Conservation (phyloP, 352 stramenopile genomes). For the Pythium inflatum region DNA sequence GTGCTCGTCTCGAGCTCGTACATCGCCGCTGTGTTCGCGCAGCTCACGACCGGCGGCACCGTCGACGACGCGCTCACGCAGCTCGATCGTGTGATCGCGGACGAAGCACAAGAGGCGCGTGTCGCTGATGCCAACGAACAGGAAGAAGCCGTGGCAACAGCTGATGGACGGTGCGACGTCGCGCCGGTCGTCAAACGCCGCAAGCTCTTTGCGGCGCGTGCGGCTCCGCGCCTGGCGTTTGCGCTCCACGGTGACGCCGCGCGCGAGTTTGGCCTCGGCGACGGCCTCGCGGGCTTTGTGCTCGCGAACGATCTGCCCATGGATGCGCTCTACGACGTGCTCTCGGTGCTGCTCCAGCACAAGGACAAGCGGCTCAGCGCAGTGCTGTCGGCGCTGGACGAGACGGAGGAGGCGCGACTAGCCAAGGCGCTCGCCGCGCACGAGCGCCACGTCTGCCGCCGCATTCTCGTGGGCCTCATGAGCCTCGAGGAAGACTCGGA, state of each 20-base stretch:
- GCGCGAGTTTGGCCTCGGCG: conserved; percentile 62
- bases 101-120: conserved; percentile 12
- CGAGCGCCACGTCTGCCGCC: conserved; percentile 63
- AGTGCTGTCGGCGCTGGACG: conserved; percentile 28
- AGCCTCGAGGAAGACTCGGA: conserved; percentile 59
- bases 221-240: conserved; percentile 50
- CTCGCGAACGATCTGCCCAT: conserved; percentile 51
- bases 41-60: conserved; percentile 24
- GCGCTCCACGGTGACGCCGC: conserved; percentile 51
- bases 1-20: conserved; percentile 58
- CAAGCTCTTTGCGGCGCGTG: conserved; percentile 40
- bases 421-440: conserved; percentile 41
- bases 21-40: conserved; percentile 42
- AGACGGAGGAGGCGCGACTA: conserved; percentile 16
- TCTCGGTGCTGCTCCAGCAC: conserved; percentile 59
- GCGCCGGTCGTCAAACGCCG: conserved; percentile 45
- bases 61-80: conserved; percentile 33
- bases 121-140: neutral
- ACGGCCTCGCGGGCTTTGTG: conserved; percentile 70
- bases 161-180: neutral
- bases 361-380: conserved; percentile 73
- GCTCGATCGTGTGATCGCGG: conserved; percentile 20
- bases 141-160: conserved; percentile 9
- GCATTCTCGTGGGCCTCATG: conserved; percentile 65
- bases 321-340: conserved; percentile 69